phyloP scores from a whole-genome alignment of 441 rosid genomes.

The Pelargonium fulgidum region DNA sequence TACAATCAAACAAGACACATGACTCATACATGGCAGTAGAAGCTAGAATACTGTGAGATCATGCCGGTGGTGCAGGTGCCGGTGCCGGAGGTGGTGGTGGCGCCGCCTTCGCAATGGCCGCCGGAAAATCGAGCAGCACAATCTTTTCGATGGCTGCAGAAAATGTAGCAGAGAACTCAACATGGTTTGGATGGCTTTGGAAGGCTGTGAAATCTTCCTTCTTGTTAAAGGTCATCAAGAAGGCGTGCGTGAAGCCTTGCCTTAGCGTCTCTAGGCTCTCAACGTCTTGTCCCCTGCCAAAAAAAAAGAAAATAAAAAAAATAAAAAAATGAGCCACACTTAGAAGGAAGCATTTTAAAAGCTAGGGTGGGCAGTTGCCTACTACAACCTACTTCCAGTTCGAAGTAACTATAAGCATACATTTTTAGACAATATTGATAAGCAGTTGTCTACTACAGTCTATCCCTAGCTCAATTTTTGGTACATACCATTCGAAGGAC shows the following conservation, averaged over 20 bases:
- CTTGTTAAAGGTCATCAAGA: conserved; percentile 64
- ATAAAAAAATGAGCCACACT: neutral
- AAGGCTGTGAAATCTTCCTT: conserved; percentile 66
- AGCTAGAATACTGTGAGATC: neutral
- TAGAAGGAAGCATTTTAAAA: too few species aligned
- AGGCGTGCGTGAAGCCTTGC: conserved; percentile 80
- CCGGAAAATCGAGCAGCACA: conserved; percentile 58
- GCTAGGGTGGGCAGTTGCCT: too few species aligned
- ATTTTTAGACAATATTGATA: too few species aligned
- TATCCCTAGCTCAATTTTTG: too few species aligned
- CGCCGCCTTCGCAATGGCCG: conserved; percentile 32
- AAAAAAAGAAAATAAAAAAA: neutral
- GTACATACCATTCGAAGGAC: conserved; percentile 68
- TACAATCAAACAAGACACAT: too few species aligned
- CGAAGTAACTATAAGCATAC: neutral
- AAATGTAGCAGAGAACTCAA: conserved; percentile 62
- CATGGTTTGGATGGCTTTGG: conserved; percentile 56
- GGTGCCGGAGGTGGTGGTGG: neutral
- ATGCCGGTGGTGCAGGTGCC: neutral
- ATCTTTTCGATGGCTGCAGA: conserved; percentile 66
- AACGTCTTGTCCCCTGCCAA: conserved; percentile 65
- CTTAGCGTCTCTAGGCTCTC: conserved; percentile 81
- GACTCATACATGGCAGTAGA: neutral
- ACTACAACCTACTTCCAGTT: too few species aligned
- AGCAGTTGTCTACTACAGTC: too few species aligned